Percentiles rank a stretch among this genome's conserved stretches.
Conservation (phyloP, 352 stramenopile genomes). For the Pilasporangium apinafurcum region DNA sequence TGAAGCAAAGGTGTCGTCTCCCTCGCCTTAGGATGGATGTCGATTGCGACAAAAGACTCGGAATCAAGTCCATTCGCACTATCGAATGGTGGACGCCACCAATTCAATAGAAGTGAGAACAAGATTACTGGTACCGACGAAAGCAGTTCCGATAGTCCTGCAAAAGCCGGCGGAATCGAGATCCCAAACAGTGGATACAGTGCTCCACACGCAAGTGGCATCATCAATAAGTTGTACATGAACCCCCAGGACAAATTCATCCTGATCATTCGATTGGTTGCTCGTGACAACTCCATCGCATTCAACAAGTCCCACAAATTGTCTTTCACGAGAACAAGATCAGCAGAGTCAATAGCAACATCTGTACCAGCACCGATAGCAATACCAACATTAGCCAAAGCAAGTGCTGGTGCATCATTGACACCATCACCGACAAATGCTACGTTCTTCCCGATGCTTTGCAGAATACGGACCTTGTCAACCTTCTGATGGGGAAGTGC, state of each 20-base stretch:
- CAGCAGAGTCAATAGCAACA: slow-evolving; percentile 61
- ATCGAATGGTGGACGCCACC: slow-evolving; percentile 46
- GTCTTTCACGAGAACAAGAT: slow-evolving; percentile 72
- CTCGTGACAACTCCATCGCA: slow-evolving; percentile 44
- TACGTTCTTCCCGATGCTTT: slow-evolving; percentile 63
- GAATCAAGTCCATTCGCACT: slow-evolving; percentile 6
- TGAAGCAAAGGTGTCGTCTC: slow-evolving; percentile 33
- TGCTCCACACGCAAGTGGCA: slow-evolving; percentile 64
- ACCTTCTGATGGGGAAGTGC: slow-evolving; percentile 73
- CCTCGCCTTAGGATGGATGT: not conserved
- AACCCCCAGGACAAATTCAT: slow-evolving; percentile 74
- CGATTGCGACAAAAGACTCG: slow-evolving; percentile 19
- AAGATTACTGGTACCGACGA: slow-evolving; percentile 76
- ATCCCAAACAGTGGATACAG: slow-evolving; percentile 55
- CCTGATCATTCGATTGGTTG: slow-evolving; percentile 64
- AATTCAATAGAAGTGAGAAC: slow-evolving; percentile 66
- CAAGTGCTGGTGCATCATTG: slow-evolving; percentile 66
- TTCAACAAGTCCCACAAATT: slow-evolving; percentile 64
- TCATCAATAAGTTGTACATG: slow-evolving; percentile 70
- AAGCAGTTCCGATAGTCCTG: slow-evolving; percentile 63
- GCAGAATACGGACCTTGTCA: slow-evolving; percentile 61
- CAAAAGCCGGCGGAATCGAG: slow-evolving; percentile 57
- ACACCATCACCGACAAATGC: slow-evolving; percentile 73
- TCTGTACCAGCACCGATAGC: slow-evolving; percentile 61
- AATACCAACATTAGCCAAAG: slow-evolving; percentile 60